Percentiles rank a stretch among this genome's conserved stretches.
These are phyloP conservation scores for Tarenaya hassleriana DNA, from an alignment of 345 rosid genomes.

Conservation along the genomic window DNA sequence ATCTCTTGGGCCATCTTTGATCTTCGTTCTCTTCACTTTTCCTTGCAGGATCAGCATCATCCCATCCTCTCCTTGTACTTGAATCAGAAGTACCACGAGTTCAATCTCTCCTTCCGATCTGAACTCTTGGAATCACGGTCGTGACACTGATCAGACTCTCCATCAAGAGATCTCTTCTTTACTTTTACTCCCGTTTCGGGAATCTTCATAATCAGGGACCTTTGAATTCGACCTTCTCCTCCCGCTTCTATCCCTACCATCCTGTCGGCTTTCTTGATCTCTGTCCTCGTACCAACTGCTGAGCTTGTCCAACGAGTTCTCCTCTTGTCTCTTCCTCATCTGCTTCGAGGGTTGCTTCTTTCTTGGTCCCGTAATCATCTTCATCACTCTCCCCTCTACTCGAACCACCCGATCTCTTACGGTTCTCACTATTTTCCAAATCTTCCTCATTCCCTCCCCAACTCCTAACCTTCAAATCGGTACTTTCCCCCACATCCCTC, in stretches of 20 bases:
- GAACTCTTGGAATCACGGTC: constrained; percentile 58
- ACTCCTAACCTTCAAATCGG: constrained; percentile 38
- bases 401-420: constrained; percentile 57
- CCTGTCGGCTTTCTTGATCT: constrained; percentile 55
- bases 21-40: constrained; percentile 43
- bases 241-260: constrained; percentile 63
- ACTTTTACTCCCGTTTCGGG: no score
- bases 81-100: constrained; percentile 54
- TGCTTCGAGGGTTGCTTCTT: constrained; percentile 48
- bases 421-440: constrained; percentile 51
- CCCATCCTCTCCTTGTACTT: constrained; percentile 83
- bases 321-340: constrained; percentile 78
- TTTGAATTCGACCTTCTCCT: constrained; percentile 49
- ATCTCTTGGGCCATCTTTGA: constrained; percentile 48
- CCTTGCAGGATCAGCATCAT: constrained; percentile 46
- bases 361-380: constrained; percentile 53
- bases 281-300: constrained; percentile 94
- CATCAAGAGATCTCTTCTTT: constrained; percentile 62
- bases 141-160: constrained; percentile 39
- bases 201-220: no score
- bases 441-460: constrained; percentile 56
- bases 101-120: constrained; percentile 73
- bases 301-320: constrained; percentile 77
- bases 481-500: constrained; percentile 40
- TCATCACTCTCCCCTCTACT: constrained; percentile 52